These are phyloP conservation scores for Mesostigma viride DNA, from an alignment of 139 green algal species.

Conservation along the genomic window DNA sequence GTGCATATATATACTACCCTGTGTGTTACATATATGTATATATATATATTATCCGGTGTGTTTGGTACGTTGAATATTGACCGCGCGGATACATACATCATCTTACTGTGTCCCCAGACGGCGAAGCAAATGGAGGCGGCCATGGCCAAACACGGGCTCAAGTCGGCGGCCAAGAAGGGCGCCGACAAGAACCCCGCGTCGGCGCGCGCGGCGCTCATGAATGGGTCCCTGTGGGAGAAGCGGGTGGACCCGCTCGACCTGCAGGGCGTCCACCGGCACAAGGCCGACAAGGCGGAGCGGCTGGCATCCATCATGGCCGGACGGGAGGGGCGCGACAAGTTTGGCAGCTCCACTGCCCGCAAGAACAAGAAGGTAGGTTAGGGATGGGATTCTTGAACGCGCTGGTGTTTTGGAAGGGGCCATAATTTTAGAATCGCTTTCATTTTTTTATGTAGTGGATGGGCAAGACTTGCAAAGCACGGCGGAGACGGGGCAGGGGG, in stretches of 20 bases:
- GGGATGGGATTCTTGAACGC: neutral
- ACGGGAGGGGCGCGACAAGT: conserved; percentile 73
- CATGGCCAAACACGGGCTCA: conserved; percentile 73
- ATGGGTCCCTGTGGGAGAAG: conserved; percentile 32
- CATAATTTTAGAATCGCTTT: neutral
- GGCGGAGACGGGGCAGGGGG: neutral
- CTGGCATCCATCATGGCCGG: conserved; percentile 60
- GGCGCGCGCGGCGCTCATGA: neutral
- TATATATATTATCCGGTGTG: conserved; percentile 10
- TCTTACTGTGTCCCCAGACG: no score
- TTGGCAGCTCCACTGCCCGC: conserved; percentile 41
- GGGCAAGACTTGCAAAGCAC: neutral
- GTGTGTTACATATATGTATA: conserved; percentile 3
- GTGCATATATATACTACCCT: neutral
- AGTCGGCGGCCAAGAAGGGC: conserved; percentile 38
- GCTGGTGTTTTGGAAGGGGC: neutral
- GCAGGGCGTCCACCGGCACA: neutral
- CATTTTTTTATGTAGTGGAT: neutral
- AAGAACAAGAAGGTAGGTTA: conserved; percentile 60
- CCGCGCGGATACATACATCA: no score
- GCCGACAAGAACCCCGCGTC: conserved; percentile 30
- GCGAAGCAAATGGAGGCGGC: conserved; percentile 50
- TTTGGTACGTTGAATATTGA: no score
- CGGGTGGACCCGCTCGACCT: conserved; percentile 50
- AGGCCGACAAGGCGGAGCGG: conserved; percentile 64